Evolutionary conservation across 2,329 filamentous ascomycete genomes (phyloP), one percentile per base, ranked within the genome.

Genomic region (Nigrospora oryzae): DNA sequence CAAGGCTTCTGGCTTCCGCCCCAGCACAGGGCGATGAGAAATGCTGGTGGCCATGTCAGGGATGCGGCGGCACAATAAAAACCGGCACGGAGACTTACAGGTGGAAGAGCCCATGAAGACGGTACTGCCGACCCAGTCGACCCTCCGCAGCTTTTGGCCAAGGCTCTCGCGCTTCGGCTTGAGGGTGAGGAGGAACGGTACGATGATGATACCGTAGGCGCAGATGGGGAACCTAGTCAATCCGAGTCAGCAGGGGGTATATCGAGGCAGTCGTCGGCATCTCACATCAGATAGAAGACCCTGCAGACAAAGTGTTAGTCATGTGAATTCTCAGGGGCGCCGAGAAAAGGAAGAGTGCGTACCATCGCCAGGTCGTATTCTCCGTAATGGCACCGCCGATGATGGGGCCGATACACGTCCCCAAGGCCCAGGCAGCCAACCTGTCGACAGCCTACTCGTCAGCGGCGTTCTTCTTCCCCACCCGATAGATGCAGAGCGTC

Each of bases 21-120:
- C 58, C 65, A 72, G 4, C 66, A 69, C n/a, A 76, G 60, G 0
- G 70, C 64, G 3, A 74, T 56, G 6, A 77, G 65, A 14, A 75
- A 63, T 5, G 66, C 59, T 11, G 32, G 2, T 3, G 8, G 3
- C 11, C 8, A 37, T 34, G 23, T 28, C 23, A 28, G 10, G 5
- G 8, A 28, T 2, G 23, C 23, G 8, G 10, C 12, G 16, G 33
- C 17, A 32, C 5, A 38, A 8, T 2, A 23, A 3, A 1, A 38
- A 31, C 3, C 11, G 5, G 37, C 11, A 12, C 8, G 13, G 4
- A 30, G 1, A 31, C 37, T 16, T 11, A 39, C 37, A 44, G 10
- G 69, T 65, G 6, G 66, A 57, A 2, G 67, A 66, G 2, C 56
- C 60, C 2, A 69, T 69, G 51, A 77, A 68, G 11, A 74, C 45